Base-by-base conservation (phyloP, 2,329 filamentous ascomycete genomes). In the Diplodia intermedia region DNA sequence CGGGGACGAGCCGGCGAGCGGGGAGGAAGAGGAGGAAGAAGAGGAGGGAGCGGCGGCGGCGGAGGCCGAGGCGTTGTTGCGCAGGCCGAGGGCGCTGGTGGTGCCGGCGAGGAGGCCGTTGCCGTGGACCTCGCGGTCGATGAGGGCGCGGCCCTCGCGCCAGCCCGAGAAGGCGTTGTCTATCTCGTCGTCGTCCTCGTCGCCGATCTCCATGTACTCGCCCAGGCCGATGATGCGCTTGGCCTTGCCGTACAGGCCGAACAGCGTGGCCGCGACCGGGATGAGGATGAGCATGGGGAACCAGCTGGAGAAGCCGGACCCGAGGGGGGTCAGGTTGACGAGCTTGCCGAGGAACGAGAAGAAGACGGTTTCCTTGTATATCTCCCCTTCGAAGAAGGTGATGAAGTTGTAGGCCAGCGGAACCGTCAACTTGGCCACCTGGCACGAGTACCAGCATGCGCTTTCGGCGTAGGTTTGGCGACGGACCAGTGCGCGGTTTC, bases 381-480 rank as follows among this genome's bases (percentile, higher is more conserved):
- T 87, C 14, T 84, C 83, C 8, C 83, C 84, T 0, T 91, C 91
- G 26, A 97, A 81, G 77, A 98, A 94, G 0, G 94, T 97, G 77
- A 97, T 86, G 76, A 98, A 99, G 80, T 99, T 99, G 86, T 97
- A 99, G 4, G 92, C 90, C 9, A 99, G 85, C 0, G 95, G 95
- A 0, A 99, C 92, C 1, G 92, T 97, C 53, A 99, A 88, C 74
- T 94, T 92, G 63, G 95, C 94, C 12, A 97, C 91, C 77, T 97
- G 93, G 69, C 93, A 89, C 1, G 93, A 91, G 76, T 98, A 99
- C 93, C 96, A 99, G 72, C 94, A 96, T 0, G 95, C 95, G 61
- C 90, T 93, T 77, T 98, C 95, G 69, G 92, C 89, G 69, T 96
- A 94, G 0, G 95, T 99, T 76, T 97, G 95, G 68, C 95, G 89